Conservation (phyloP, 2,329 filamentous ascomycete genomes). For the Davidsoniella eucalypti region DNA sequence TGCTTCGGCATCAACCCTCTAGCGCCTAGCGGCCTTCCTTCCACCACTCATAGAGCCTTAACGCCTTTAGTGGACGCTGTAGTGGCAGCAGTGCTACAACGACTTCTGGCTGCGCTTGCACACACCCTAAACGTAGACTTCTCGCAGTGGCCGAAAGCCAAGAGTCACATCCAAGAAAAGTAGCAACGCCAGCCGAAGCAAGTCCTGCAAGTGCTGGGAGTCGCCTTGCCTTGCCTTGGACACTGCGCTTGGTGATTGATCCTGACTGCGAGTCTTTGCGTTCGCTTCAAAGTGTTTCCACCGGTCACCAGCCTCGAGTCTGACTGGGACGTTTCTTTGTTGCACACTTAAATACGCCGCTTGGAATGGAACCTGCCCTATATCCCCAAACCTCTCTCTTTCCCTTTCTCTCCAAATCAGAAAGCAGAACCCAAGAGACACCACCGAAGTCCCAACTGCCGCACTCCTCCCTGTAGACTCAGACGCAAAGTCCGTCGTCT, state of each 20-base stretch:
- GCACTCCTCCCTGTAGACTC: background rate
- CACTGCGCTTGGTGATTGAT: slow-evolving; percentile 2
- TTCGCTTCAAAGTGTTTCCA: background rate
- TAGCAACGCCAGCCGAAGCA: too few species aligned
- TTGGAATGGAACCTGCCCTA: background rate
- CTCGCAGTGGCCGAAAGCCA: too few species aligned
- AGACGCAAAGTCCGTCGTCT: background rate
- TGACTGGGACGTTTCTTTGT: background rate
- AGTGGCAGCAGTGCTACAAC: too few species aligned
- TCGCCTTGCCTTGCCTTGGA: background rate
- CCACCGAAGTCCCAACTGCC: too few species aligned
- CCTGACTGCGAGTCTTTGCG: background rate
- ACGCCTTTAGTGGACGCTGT: too few species aligned
- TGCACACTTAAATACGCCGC: slow-evolving; percentile 9
- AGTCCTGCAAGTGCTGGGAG: too few species aligned
- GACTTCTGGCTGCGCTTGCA: too few species aligned
- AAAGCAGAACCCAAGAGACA: background rate
- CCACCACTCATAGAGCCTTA: background rate
- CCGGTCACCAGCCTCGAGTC: background rate
- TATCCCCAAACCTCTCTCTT: background rate
- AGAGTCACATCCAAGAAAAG: too few species aligned
- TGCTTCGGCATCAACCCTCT: slow-evolving; percentile 3
- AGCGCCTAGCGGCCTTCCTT: slow-evolving; percentile 3
- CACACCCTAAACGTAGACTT: too few species aligned
- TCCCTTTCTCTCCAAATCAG: background rate